Evolutionary conservation across 129 eudicot genomes (phyloP).

Genomic region (Chrysanthemum seticuspe): DNA sequence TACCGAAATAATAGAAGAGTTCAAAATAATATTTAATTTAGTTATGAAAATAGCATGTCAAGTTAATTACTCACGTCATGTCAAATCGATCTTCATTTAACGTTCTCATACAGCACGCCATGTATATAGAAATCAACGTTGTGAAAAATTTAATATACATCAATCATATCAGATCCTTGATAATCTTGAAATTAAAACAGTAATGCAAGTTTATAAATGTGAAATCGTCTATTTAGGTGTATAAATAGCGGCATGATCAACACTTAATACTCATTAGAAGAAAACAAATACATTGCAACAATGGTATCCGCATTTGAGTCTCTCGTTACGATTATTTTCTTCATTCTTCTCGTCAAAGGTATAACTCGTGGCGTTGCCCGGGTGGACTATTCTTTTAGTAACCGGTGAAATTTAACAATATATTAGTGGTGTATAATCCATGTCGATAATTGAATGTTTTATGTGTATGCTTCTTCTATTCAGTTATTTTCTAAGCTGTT

Average conservation of each 20-base stretch:
- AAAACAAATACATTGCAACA: slow-evolving; percentile 6
- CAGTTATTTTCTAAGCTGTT: background rate
- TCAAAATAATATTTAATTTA: too few species aligned
- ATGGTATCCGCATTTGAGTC: slow-evolving; percentile 19
- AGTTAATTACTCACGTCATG: too few species aligned
- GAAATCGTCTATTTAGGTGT: background rate
- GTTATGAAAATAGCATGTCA: too few species aligned
- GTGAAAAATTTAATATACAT: background rate
- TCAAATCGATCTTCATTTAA: background rate
- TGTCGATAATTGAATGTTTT: background rate
- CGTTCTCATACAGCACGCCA: background rate
- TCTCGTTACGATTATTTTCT: slow-evolving; percentile 21
- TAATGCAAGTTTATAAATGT: background rate
- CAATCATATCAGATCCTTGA: background rate
- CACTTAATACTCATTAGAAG: background rate
- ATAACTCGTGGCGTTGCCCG: too few species aligned
- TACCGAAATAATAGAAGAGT: too few species aligned
- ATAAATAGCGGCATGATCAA: slow-evolving; percentile 8
- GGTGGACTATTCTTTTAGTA: too few species aligned
- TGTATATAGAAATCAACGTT: background rate
- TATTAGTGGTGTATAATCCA: background rate
- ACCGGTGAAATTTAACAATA: too few species aligned
- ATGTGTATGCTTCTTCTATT: background rate
- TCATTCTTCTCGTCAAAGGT: slow-evolving; percentile 25
- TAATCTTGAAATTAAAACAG: background rate